Conservation (phyloP, 2,329 filamentous ascomycete species). For the Mycocentrospora acerina region DNA sequence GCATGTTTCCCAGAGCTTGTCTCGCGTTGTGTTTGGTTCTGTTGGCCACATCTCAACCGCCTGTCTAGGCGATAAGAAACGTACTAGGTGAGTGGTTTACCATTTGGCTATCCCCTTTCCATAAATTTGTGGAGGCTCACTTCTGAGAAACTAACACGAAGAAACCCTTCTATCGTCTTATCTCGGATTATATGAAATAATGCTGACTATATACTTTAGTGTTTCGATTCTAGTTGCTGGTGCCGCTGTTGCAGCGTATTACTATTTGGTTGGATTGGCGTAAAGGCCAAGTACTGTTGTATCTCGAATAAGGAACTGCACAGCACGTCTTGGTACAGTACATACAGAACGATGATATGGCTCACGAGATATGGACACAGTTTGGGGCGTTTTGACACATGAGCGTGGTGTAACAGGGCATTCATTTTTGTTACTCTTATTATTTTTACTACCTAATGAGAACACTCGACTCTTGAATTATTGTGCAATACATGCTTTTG, state of each 20-base stretch:
- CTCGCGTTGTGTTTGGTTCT: constrained; percentile 13
- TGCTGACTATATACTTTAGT: constrained; percentile 3
- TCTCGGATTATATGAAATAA: background rate
- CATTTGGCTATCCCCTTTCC: background rate
- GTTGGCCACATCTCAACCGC: too few relatives aligned
- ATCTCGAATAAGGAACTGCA: constrained; percentile 1
- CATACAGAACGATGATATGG: background rate
- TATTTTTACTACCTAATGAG: too few relatives aligned
- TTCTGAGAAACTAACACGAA: too few relatives aligned
- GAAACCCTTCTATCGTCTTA: background rate
- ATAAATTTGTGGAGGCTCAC: too few relatives aligned
- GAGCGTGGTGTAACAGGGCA: background rate
- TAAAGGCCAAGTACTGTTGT: background rate
- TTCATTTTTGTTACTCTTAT: too few relatives aligned
- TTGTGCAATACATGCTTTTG: too few relatives aligned
- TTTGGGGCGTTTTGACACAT: constrained; percentile 1
- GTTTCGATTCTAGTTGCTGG: constrained; percentile 5
- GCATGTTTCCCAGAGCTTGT: constrained; percentile 10
- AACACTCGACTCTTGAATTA: too few relatives aligned
- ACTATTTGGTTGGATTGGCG: constrained; percentile 1
- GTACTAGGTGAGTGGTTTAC: constrained; percentile 22
- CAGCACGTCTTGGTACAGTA: background rate
- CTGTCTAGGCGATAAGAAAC: constrained; percentile 21
- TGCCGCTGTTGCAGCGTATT: constrained; percentile 2
- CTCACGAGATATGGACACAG: constrained; percentile 3